Percentiles rank a stretch among this genome's conserved stretches.
Conservation (phyloP, 306 rosid species). For the Heteromeles arbutifolia region DNA sequence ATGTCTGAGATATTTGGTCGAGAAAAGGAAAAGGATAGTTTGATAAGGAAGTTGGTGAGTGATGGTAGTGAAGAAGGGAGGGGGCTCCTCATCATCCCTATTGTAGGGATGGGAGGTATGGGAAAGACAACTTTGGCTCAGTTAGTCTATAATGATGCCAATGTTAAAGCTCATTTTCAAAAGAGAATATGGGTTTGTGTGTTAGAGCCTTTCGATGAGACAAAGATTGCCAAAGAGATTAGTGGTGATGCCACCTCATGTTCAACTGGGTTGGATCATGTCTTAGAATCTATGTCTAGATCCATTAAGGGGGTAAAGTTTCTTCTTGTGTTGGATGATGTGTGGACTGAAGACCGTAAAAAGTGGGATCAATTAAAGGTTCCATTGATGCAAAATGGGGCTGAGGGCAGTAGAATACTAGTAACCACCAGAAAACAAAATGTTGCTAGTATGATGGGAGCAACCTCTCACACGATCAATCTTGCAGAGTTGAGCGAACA, state of each 20-base stretch:
- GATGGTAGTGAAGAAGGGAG: background rate
- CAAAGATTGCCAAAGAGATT: background rate
- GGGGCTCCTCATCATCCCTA: background rate
- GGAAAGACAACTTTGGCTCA: conserved; percentile 1
- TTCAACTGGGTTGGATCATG: no score
- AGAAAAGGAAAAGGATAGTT: background rate
- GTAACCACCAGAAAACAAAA: conserved; percentile 2
- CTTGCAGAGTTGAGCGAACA: background rate
- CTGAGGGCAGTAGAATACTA: background rate
- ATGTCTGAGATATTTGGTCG: background rate
- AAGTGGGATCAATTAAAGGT: background rate
- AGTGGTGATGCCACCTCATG: no score
- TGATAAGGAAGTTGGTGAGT: background rate
- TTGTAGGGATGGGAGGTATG: background rate
- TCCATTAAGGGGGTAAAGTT: background rate
- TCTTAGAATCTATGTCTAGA: background rate
- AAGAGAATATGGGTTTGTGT: conserved; percentile 6
- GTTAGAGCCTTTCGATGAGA: background rate
- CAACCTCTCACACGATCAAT: background rate
- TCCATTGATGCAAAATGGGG: background rate
- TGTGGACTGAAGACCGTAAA: background rate
- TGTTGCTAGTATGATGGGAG: conserved; percentile 6
- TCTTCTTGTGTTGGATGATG: conserved; percentile 16
- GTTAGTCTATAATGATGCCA: background rate
- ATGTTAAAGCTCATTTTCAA: background rate